phyloP scores from a whole-genome alignment of 2,329 filamentous ascomycete species.

The Beauveria medogensis region DNA sequence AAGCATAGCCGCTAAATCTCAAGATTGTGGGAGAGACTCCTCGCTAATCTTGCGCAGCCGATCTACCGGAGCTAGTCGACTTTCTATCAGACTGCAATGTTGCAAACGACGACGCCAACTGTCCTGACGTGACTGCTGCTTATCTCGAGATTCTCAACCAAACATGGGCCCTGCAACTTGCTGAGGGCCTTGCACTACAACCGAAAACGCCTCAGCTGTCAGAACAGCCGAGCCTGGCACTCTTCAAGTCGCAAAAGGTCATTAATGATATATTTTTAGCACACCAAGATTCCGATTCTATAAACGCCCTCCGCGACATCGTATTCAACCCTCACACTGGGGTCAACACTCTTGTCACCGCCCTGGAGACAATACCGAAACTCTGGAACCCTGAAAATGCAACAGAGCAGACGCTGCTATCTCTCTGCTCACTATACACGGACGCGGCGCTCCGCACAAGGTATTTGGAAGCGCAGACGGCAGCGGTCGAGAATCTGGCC shows the following conservation, averaged over 20 bases:
- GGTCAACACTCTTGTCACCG: slow-evolving; percentile 28
- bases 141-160: slow-evolving; percentile 40
- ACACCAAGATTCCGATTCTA: slow-evolving; percentile 15
- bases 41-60: slow-evolving; percentile 20
- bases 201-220: slow-evolving; percentile 17
- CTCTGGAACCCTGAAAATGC: slow-evolving; percentile 20
- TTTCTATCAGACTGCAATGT: slow-evolving; percentile 23
- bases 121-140: slow-evolving; percentile 36
- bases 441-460: slow-evolving; percentile 29
- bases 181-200: slow-evolving; percentile 13
- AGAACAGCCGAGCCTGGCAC: slow-evolving; percentile 23
- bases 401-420: slow-evolving; percentile 19
- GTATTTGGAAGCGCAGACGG: slow-evolving; percentile 37
- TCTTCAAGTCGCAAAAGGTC: slow-evolving; percentile 31
- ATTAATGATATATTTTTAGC: slow-evolving; percentile 30
- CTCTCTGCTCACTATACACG: slow-evolving; percentile 36
- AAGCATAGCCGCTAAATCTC: slow-evolving; percentile 19
- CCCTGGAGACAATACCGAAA: slow-evolving; percentile 30
- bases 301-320: slow-evolving; percentile 19
- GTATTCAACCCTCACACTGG: slow-evolving; percentile 23
- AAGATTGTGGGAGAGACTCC: neutral
- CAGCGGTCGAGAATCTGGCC: slow-evolving; percentile 40
- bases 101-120: slow-evolving; percentile 19
- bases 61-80: slow-evolving; percentile 21
- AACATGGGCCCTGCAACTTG: slow-evolving; percentile 24